Evolutionary conservation across 768 basidiomycete genomes (phyloP), one percentile per base, ranked within the genome.

Genomic region (Hemileccinum rubropunctum): DNA sequence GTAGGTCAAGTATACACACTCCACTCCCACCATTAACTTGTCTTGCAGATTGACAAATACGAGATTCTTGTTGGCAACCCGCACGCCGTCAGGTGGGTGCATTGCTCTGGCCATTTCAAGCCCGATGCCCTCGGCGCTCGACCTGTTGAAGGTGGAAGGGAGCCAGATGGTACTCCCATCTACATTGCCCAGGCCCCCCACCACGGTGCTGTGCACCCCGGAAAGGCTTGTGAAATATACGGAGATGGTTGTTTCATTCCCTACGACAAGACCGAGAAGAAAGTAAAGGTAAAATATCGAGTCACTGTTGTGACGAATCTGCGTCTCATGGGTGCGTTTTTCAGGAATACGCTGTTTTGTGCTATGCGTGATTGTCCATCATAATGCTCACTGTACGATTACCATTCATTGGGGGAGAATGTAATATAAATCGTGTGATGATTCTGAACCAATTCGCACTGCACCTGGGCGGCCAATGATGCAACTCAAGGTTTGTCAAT

Each of bases 1-100:
- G 87, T 85, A 65, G 39, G 70, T 59, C 32, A 23, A 27, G 20
- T 12, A 13, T 15, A 38, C 37, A 28, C 33, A 43, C 9, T 21
- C 14, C 28, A 32, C 27, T 6, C 9, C n/a, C 40, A 14, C 30
- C 27, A 47, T 18, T n/a, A 42, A 47, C 27, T 40, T 13, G n/a
- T 20, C 12, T 46, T 38, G n/a, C 56, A 88, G 86, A 34, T 83
- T 30, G 77, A 74, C 26, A 74, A 71, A 30, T 89, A 80, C 57
- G 87, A 90, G 59, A 76, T 89, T 40, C 81, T 90, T n/a, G 70
- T 88, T 15, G 87, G 84, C 1, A 72, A 88, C 59, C 68, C 72
- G 54, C 65, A 63, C 4, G 82, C 73, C 21, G 63, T 90, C 46
- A 72, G 57, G 42, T 90, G 87, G 87, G 80, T 84, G 1, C 53